These are phyloP conservation scores for Camellia lanceoleosa DNA, from an alignment of 148 eudicot genomes.

Conservation along the genomic window DNA sequence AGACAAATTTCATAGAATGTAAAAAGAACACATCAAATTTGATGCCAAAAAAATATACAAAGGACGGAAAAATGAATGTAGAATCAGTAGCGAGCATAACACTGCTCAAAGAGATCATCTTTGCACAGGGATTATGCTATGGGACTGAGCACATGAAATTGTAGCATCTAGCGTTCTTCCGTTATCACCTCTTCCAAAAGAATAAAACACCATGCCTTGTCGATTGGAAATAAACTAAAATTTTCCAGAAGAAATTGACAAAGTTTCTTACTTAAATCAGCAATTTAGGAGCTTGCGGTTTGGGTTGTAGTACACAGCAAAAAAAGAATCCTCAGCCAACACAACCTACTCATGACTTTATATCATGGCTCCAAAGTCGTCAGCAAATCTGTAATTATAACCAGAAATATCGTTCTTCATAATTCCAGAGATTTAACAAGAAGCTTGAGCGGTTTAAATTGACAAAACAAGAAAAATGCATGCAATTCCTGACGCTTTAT, in stretches of 20 bases:
- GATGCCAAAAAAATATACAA: not conserved
- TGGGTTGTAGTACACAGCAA: not conserved
- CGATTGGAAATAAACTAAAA: not conserved
- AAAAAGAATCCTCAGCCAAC: not conserved
- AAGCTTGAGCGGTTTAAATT: not conserved
- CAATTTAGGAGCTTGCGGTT: not conserved
- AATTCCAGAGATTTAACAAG: not conserved
- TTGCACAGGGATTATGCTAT: not conserved
- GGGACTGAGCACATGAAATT: not conserved
- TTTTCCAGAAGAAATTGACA: not conserved
- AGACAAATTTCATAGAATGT: not conserved
- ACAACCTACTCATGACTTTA: not conserved
- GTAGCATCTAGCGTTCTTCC: not conserved
- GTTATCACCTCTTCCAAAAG: not conserved
- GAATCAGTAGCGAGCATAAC: not conserved
- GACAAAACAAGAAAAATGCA: not conserved
- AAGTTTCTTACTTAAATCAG: not conserved
- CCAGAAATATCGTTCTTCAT: not conserved
- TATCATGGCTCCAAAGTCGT: not conserved
- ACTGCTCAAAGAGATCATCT: not conserved
- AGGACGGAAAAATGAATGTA: not conserved
- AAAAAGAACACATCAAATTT: not conserved
- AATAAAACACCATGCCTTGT: not conserved
- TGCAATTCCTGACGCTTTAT: not conserved
- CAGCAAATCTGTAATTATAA: not conserved